phyloP scores from a whole-genome alignment of 2,329 filamentous ascomycete species.

The Orbilia oligospora region DNA sequence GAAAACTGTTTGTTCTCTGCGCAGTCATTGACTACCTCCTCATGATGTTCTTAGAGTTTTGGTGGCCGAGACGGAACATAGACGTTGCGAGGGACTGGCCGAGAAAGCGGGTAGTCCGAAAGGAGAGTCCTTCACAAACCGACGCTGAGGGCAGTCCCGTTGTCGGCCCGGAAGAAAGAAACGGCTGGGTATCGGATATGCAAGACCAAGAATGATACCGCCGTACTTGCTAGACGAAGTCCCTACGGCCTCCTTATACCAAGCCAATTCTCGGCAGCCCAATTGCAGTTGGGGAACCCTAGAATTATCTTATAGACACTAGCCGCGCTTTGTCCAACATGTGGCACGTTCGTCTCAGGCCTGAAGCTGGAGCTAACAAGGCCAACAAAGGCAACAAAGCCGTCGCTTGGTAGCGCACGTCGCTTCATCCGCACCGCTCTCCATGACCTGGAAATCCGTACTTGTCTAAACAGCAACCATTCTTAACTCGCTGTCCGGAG shows the following conservation, averaged over 20 bases:
- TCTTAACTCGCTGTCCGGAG: background rate
- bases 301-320: background rate
- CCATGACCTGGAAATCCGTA: background rate
- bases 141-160: constrained; percentile 45
- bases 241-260: background rate
- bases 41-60: constrained; percentile 88
- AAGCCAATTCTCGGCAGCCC: background rate
- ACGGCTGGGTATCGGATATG: constrained; percentile 51
- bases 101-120: constrained; percentile 72
- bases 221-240: background rate
- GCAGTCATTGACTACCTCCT: constrained; percentile 94
- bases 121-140: constrained; percentile 46
- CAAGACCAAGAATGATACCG: constrained; percentile 47
- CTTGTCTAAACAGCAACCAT: background rate
- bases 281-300: background rate
- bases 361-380: constrained; percentile 10
- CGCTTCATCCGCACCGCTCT: background rate
- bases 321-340: constrained; percentile 34
- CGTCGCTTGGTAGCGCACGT: background rate
- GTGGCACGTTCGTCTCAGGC: constrained; percentile 50
- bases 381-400: constrained; percentile 47
- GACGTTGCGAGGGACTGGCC: constrained; percentile 95
- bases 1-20: constrained; percentile 95
- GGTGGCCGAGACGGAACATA: constrained; percentile 85
- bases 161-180: constrained; percentile 15